Evolutionary conservation across 352 stramenopile genomes (phyloP), one percentile per base, ranked within the genome.

Genomic region (Phytophthora pini): DNA sequence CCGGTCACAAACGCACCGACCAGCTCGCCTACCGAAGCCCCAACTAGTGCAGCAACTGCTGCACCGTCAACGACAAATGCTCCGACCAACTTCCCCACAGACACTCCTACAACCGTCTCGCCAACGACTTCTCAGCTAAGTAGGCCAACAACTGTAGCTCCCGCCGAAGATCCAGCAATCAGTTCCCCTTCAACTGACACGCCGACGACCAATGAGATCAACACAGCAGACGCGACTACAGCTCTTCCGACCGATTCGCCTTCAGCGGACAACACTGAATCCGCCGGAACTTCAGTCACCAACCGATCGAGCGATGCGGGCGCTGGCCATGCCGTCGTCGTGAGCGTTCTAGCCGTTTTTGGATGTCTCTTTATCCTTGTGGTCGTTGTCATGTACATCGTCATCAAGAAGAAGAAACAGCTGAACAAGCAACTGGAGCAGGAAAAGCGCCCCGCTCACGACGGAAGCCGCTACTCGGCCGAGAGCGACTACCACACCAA

Each of bases 321-420:
- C 10, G n/a, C 62, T 9, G 48, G 47, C 1, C 47, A 48, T 10
- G 26, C 32, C 17, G 38, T 70, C 32, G 36, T 70, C 41, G 26
- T 70, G 4, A 70, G 62, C 29, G 55, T 70, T 44, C 17, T 70
- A 20, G 54, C 55, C 1, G 55, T 70, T 17, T 41, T 70, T 3
- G 62, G 52, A 22, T 54, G 39, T 26, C 54, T 70, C 47, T 65
- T 70, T 31, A 20, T 65, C n/a, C 7, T 55, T 2, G 34, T 70
- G n/a, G 24, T 61, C 3, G 26, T 41, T 15, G 27, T 70, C 8
- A 51, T 70, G 27, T 50, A 40, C 31, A 32, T 70, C n/a, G 34
- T 70, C n/a, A 51, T 46, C 40, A 70, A 55, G 55, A 70, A 70
- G 55, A 70, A 70, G 27, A 44, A 70, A 9, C 34, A 65, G 36